Evolutionary conservation across 768 basidiomycete genomes (phyloP).

Genomic region (Rhodosporidiobolus odoratus): DNA sequence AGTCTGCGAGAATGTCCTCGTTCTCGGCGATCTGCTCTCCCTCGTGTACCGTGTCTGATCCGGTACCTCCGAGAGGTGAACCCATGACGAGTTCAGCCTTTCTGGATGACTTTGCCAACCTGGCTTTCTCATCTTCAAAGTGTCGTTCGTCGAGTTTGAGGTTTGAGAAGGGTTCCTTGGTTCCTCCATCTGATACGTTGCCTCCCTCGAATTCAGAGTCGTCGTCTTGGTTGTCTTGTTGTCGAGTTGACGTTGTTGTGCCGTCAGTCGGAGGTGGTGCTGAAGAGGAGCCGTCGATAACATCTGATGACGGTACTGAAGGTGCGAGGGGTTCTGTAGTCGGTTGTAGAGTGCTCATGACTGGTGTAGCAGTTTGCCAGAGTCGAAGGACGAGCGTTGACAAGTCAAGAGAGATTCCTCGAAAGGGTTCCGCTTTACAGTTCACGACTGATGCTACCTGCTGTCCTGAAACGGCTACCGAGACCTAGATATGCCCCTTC

Average conservation of each 20-base stretch:
- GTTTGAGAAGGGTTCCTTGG: constrained; percentile 21
- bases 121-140: constrained; percentile 34
- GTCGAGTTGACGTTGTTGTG: no score
- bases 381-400: no score
- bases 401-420: no score
- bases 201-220: constrained; percentile 21
- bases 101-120: background rate
- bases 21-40: constrained; percentile 32
- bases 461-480: no score
- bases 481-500: no score
- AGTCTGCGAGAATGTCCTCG: constrained; percentile 32
- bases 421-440: no score
- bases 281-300: no score
- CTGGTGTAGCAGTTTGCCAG: no score
- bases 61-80: constrained; percentile 16
- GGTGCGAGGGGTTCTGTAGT: background rate
- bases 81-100: constrained; percentile 38
- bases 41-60: constrained; percentile 14
- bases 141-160: constrained; percentile 35
- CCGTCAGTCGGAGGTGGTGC: background rate
- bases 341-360: background rate
- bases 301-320: no score
- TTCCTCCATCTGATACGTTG: constrained; percentile 20
- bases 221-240: background rate
- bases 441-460: no score